Conservation (phyloP, 1,139 yeast species). For the Groenewaldozyma auringiensis region DNA sequence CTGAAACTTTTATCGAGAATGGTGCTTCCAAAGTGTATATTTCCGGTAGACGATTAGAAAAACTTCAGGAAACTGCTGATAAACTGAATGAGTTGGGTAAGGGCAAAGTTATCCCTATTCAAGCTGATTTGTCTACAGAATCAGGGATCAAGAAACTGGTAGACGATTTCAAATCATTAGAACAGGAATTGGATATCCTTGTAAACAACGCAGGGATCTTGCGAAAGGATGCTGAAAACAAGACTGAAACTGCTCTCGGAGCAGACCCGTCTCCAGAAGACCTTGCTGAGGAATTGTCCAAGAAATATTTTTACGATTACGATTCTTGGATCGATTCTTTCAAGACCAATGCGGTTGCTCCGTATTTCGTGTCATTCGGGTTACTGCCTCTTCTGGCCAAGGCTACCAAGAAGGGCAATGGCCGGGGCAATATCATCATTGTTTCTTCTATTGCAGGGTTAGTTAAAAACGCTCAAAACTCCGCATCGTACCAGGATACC, state of each 20-base stretch:
- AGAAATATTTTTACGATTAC: slow-evolving; percentile 9
- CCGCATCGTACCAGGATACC: slow-evolving; percentile 74
- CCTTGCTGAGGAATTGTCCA: slow-evolving; percentile 6
- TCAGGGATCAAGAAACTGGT: slow-evolving; percentile 13
- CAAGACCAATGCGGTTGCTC: slow-evolving; percentile 9
- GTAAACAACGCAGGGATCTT: slow-evolving; percentile 17
- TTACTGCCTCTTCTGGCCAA: slow-evolving; percentile 11
- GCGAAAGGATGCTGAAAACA: background rate
- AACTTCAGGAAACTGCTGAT: slow-evolving; percentile 12
- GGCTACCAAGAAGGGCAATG: slow-evolving; percentile 11
- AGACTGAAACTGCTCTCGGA: background rate
- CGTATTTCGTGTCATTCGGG: slow-evolving; percentile 11
- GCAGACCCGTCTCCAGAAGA: slow-evolving; percentile 3
- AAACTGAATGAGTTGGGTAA: slow-evolving; percentile 10
- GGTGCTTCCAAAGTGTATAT: slow-evolving; percentile 14
- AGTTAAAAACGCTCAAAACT: slow-evolving; percentile 72
- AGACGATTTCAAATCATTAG: slow-evolving; percentile 7
- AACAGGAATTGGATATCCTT: slow-evolving; percentile 12
- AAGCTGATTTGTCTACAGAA: slow-evolving; percentile 12
- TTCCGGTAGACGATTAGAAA: slow-evolving; percentile 13
- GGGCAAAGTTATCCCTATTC: slow-evolving; percentile 15
- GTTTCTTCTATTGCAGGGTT: slow-evolving; percentile 83
- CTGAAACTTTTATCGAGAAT: slow-evolving; percentile 12
- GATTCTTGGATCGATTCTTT: slow-evolving; percentile 12
- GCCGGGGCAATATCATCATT: slow-evolving; percentile 46